Percentiles rank a stretch among this genome's conserved stretches.
Evolutionary conservation across 805 yeast species (phyloP).

Genomic region (Spathaspora gorwiae): DNA sequence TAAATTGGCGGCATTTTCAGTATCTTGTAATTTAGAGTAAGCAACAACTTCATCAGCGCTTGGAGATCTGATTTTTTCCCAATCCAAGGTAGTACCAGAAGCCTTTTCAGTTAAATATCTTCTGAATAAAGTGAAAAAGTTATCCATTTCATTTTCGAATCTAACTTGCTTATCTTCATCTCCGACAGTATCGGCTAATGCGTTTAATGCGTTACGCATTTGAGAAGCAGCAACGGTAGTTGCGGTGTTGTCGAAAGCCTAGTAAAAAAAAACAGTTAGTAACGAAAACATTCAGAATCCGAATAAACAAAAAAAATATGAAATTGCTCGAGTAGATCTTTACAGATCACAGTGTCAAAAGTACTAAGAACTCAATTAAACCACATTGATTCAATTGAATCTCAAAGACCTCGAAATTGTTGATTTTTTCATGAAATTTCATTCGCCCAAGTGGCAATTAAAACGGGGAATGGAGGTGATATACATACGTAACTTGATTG

Average conservation of each 20-base stretch:
- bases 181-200: constrained; percentile 75
- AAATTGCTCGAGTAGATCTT: no score
- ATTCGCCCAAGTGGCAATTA: no score
- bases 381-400: no score
- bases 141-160: constrained; percentile 91
- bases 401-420: no score
- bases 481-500: constrained; percentile 64
- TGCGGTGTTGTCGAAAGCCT: constrained; percentile 92
- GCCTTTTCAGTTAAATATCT: constrained; percentile 89
- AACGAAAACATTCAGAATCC: no score
- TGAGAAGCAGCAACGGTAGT: constrained; percentile 95
- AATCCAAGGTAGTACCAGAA: constrained; percentile 73
- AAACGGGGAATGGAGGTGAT: neutral
- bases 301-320: no score
- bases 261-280: constrained; percentile 4
- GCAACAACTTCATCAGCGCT: constrained; percentile 82
- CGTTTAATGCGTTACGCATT: constrained; percentile 94
- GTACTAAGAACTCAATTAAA: no score
- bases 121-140: constrained; percentile 88
- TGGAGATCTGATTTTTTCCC: constrained; percentile 97
- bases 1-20: constrained; percentile 43
- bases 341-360: no score
- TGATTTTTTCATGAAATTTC: neutral
- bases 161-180: constrained; percentile 45
- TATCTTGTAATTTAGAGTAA: constrained; percentile 48